Base-by-base conservation (phyloP, 2,329 filamentous ascomycete genomes). In the Xylaria sp. region DNA sequence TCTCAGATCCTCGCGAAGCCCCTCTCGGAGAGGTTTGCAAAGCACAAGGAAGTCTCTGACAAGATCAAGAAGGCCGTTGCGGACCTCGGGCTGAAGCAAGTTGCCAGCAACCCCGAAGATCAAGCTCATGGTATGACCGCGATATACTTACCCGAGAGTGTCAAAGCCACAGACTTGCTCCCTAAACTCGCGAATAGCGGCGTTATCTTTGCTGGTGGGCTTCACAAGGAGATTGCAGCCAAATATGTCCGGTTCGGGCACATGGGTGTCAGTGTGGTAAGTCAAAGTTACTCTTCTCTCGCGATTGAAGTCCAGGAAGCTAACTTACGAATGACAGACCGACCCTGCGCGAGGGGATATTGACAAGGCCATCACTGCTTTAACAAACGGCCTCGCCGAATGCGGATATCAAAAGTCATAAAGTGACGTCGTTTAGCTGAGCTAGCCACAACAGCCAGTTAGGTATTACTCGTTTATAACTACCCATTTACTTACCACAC, bases 71-170 rank as follows among this genome's bases (percentile, higher is more conserved):
- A 93, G 79, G 89, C 92, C 20, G 86, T 98, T 61, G 83, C 89
- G 5, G 91, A 92, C 61, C 85, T 98, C 44, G 96, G 96, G 3
- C 86, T 99, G 69, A 92, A 94, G 83, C 92, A 98, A 80, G 87
- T 99, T 46, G 94, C 96, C 25, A 82, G 88, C 44, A 92, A 95
- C 80, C 91, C 92, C 0, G 94, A 95, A 76, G 92, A 97, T 82
- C 95, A 98, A 84, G 94, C 96, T 51, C 95, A 97, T 81, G 94
- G 93, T 76, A 99, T 99, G 96, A 99, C 96, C 3, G 95, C 96
- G 67, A 96, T 99, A 74, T 98, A 96, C 82, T 87, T 99, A 65
- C 96, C 96, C 1, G 93, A 98, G 70, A 91, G 87, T 50, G 84
- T 98, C 63, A 90, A 91, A 75, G 91, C 92, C 37, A 88, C 94